Evolutionary conservation across 176 grass and related monocot species (phyloP).

Genomic region (Lolium perenne): DNA sequence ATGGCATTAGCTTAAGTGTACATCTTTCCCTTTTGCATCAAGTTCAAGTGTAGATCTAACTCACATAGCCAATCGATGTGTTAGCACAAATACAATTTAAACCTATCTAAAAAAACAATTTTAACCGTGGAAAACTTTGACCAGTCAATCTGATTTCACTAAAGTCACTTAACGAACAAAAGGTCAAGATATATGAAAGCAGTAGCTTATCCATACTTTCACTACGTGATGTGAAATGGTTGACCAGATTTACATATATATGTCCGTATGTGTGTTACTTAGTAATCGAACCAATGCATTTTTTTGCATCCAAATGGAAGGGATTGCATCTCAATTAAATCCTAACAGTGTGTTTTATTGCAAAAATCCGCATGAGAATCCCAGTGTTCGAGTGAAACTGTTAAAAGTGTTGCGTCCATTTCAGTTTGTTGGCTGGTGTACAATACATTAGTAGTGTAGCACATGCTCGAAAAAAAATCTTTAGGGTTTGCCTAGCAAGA

Average conservation of each 20-base stretch:
- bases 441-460: too few species aligned
- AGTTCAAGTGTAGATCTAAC: neutral
- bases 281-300: neutral
- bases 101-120: neutral
- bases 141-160: neutral
- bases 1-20: neutral
- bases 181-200: neutral
- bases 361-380: too few species aligned
- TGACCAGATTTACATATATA: neutral
- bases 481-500: too few species aligned
- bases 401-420: too few species aligned
- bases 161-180: neutral
- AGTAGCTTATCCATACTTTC: neutral
- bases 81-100: neutral
- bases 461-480: too few species aligned
- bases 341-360: too few species aligned
- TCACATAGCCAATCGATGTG: neutral
- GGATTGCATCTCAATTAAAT: too few species aligned
- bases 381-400: too few species aligned
- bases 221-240: neutral
- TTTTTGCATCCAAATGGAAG: neutral
- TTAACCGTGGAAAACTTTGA: neutral
- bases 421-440: too few species aligned
- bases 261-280: neutral
- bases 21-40: too few species aligned